Conservation (phyloP, 495 filamentous ascomycete species). For the Aspergillus nanangensis region DNA sequence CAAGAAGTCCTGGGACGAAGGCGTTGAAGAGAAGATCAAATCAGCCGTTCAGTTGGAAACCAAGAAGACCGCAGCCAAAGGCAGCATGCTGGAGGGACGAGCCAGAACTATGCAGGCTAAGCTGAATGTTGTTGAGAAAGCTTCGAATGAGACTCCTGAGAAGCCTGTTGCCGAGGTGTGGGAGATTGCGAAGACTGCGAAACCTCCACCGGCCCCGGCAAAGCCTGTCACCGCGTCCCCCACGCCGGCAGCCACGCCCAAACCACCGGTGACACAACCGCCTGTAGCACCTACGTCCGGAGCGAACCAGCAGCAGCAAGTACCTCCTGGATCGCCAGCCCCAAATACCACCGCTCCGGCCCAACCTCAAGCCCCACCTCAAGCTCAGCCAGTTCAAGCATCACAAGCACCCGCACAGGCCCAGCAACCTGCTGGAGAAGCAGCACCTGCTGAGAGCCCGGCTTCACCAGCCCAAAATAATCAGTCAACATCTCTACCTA, state of each 20-base stretch:
- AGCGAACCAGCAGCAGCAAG: conserved; percentile 12
- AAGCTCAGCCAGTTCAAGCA: too few species aligned
- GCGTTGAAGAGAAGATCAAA: conserved; percentile 37
- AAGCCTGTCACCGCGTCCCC: conserved; percentile 29
- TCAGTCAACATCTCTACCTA: conserved; percentile 23
- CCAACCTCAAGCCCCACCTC: too few species aligned
- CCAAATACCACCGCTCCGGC: too few species aligned
- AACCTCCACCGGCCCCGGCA: conserved; percentile 45
- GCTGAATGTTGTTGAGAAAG: conserved; percentile 70
- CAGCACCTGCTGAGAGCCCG: too few species aligned
- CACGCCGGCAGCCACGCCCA: conserved; percentile 25
- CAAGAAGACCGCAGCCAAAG: conserved; percentile 63
- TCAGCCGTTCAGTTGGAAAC: conserved; percentile 41
- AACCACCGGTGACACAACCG: conserved; percentile 24
- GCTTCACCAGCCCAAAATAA: too few species aligned
- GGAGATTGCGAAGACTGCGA: conserved; percentile 70
- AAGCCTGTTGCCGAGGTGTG: conserved; percentile 80
- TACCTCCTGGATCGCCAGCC: too few species aligned
- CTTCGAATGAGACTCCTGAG: conserved; percentile 77
- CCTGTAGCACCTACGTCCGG: conserved; percentile 13
- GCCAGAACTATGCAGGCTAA: conserved; percentile 61
- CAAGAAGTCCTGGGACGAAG: conserved; percentile 48
- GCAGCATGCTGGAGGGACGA: conserved; percentile 79
- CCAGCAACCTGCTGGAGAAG: too few species aligned
- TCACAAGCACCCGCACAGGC: too few species aligned